These are phyloP conservation scores for Daldinia concentrica DNA, from an alignment of 495 filamentous ascomycete species.

Conservation along the genomic window DNA sequence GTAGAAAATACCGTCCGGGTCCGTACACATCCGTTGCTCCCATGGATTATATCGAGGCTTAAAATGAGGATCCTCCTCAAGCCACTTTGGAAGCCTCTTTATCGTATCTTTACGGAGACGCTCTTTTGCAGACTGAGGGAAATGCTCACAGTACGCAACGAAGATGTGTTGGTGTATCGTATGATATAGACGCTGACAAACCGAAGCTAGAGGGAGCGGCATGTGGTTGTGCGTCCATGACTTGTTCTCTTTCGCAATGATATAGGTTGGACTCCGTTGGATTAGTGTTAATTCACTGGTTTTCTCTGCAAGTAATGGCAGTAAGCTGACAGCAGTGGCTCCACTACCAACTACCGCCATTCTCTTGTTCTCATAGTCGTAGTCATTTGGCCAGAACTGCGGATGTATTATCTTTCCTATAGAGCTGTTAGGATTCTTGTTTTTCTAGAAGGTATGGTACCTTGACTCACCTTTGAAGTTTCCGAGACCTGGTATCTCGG, in stretches of 20 bases:
- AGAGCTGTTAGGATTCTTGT: neutral
- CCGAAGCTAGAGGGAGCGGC: neutral
- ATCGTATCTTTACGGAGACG: constrained; percentile 37
- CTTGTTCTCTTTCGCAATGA: neutral
- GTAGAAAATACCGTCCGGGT: constrained; percentile 72
- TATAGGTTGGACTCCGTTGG: neutral
- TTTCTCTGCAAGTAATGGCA: constrained; percentile 22
- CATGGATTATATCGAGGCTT: constrained; percentile 71
- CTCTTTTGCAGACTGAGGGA: neutral
- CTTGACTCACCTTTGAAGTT: neutral
- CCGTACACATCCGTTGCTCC: constrained; percentile 71
- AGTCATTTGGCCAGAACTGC: constrained; percentile 63
- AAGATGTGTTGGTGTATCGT: neutral
- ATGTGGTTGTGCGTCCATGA: neutral
- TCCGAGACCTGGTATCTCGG: neutral
- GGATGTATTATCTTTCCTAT: constrained; percentile 56
- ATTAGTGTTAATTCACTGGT: neutral
- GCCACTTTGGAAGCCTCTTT: constrained; percentile 57
- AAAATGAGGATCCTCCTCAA: constrained; percentile 68
- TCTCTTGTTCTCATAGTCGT: constrained; percentile 57
- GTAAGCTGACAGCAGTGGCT: constrained; percentile 57
- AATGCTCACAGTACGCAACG: neutral
- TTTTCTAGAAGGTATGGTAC: neutral
- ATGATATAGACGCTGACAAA: neutral
- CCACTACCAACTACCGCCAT: constrained; percentile 57